Base-by-base conservation (phyloP, 163 green algal genomes). In the Chlamydomonas reinhardtii region DNA sequence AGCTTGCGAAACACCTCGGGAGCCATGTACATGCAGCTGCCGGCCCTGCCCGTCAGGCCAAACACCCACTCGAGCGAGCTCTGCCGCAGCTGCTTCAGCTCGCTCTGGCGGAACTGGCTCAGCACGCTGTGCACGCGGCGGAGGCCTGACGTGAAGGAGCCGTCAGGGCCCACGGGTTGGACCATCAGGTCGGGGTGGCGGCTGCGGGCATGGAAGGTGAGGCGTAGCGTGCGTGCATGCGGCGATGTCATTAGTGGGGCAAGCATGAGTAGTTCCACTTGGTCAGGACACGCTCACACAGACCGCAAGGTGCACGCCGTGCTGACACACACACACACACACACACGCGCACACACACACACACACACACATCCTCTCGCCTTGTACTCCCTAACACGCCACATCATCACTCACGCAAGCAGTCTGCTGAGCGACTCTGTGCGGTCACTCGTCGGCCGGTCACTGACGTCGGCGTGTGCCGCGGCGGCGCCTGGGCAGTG, bases 21-120 rank as follows among this genome's bases (percentile, higher is more conserved):
- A 4, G 24, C 61, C 24, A 35, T 72, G 65, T 34, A 35, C n/a
- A 35, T 72, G 65, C 29, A 35, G 15, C 22, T 37, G 5, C 32
- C 69, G n/a, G 34, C 69, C 77, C 35, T 32, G 56, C 77, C 77
- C 31, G 79, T 85, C 22, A 85, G 34, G 12, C 69, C 79, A 24
- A 76, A 85, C 24, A 85, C 79, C 79, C 79, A 85, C 68, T 85
- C 79, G 25, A 78, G 3, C 4, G 62, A 65, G 14, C 14, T 32
- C 31, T n/a, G 22, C 25, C 54, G 68, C 31, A 77, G 52, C 17
- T n/a, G 52, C 64, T 27, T 34, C 54, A 85, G 79, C 34, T 85
- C 79, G 43, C 48, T 62, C 32, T 37, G 25, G 8, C 27, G n/a
- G n/a, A 85, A 48, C 69, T 85, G 79, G 22, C 14, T 29, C 32